Evolutionary conservation across 345 rosid genomes (phyloP), one percentile per base, ranked within the genome.

Genomic region (Camelina laxa): DNA sequence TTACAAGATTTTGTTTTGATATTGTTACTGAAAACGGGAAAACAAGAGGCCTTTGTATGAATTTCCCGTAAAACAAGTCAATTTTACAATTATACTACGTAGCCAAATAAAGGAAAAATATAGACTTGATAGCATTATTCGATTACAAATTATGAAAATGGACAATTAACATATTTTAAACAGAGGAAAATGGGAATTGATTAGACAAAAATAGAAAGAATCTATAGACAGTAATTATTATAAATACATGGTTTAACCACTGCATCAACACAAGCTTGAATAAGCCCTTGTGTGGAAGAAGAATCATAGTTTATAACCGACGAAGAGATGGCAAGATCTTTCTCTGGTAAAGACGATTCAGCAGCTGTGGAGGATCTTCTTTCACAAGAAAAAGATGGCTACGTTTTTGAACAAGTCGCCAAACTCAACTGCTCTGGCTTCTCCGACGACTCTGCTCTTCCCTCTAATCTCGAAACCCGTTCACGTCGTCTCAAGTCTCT

Each of bases 281-380:
- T 44, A 76, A 82, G 84, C 83, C 36, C 36, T 33, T 33, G 36
- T 33, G 36, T 33, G 36, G 36, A 7, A 33, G 36, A 33, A 24
- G 8, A 45, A 44, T 12, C 19, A 19, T 30, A 24, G 30, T 51
- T 15, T 44, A 33, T 57, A 39, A 19, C 33, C 27, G 10, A 15
- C 17, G 59, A 73, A 12, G 71, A 88, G 71, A 88, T 92, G 97
- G 79, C 85, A 58, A 38, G 86, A 41, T 53, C 24, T 76, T 56
- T 80, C 1, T 87, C 88, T 9, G 80, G 84, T 67, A 81, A 88
- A 24, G 86, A 92, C 66, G 84, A 88, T 12, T 77, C 86, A n/a
- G 88, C 86, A n/a, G 88, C 88, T 5, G 88, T 86, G n/a, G 92
- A 92, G 4, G 85, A 88, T 4, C 84, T 92, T 24, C 70, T 90